Percentiles rank a stretch among this genome's conserved stretches.
These are phyloP conservation scores for Schoenoplectus tabernaemontani DNA, from an alignment of 202 grass and related monocot species.

Conservation along the genomic window DNA sequence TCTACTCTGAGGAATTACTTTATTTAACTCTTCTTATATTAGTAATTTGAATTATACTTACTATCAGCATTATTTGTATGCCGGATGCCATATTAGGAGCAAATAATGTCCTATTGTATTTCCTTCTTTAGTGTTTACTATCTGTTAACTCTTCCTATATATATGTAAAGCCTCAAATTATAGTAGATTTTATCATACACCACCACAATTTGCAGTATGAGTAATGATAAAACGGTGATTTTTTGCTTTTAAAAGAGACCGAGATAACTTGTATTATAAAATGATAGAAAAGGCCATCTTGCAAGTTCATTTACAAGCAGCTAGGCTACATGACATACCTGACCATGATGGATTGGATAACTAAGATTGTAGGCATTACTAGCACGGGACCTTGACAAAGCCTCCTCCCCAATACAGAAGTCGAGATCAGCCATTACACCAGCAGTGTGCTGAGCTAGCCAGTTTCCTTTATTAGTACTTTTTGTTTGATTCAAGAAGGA, in stretches of 20 bases:
- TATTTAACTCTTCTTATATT: not conserved
- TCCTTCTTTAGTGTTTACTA: not conserved
- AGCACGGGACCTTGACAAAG: slow-evolving; percentile 49
- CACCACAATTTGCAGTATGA: not conserved
- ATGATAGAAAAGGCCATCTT: not conserved
- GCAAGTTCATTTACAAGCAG: not conserved
- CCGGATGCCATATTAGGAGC: not conserved
- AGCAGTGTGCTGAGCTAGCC: slow-evolving; percentile 88
- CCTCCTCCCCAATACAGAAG: slow-evolving; percentile 95
- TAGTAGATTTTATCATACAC: not conserved
- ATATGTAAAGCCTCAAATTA: not conserved
- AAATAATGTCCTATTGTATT: not conserved
- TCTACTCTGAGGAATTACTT: not conserved
- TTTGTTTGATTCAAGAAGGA: slow-evolving; percentile 52
- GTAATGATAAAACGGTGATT: not conserved
- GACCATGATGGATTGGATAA: slow-evolving; percentile 83
- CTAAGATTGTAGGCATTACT: slow-evolving; percentile 69
- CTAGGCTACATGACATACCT: slow-evolving; percentile 35
- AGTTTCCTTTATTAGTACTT: slow-evolving; percentile 69
- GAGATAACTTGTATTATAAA: not conserved
- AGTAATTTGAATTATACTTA: not conserved
- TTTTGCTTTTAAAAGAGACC: not conserved
- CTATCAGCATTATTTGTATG: not conserved
- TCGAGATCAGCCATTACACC: slow-evolving; percentile 98
- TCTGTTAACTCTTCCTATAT: not conserved